A percentile compares a stretch with the other conserved stretches of the same genome.
These are phyloP conservation scores for Arctium lappa DNA, from an alignment of 129 eudicot genomes.

Conservation along the genomic window DNA sequence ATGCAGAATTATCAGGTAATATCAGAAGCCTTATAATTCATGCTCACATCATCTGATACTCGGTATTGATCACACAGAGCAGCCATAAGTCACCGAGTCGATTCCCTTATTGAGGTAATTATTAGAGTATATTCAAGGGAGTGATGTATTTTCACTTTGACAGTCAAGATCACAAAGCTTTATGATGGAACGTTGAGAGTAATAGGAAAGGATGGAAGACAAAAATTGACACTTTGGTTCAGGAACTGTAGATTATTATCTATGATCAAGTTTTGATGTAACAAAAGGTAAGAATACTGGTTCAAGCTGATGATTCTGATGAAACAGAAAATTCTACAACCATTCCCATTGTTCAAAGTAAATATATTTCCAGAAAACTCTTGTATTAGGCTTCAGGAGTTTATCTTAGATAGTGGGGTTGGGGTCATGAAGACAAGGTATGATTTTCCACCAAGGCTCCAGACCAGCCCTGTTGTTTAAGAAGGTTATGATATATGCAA, in stretches of 20 bases:
- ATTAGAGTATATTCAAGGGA: slow-evolving; percentile 1
- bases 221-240: neutral
- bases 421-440: neutral
- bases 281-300: slow-evolving; percentile 2
- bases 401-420: neutral
- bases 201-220: slow-evolving; percentile 5
- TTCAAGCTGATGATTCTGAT: neutral
- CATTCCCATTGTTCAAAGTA: neutral
- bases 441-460: neutral
- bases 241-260: neutral
- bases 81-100: neutral
- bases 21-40: slow-evolving; percentile 11
- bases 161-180: neutral
- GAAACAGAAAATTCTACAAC: neutral
- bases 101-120: slow-evolving; percentile 8
- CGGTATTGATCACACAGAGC: neutral
- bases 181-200: slow-evolving; percentile 1
- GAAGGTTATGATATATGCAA: neutral
- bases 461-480: neutral
- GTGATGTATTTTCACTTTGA: neutral
- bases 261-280: neutral
- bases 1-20: slow-evolving; percentile 5
- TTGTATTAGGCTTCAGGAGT: neutral
- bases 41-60: slow-evolving; percentile 4
- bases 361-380: neutral